Evolutionary conservation across 1,284 basidiomycete genomes (phyloP), one percentile per base, ranked within the genome.

Genomic region (Cryptococcus sp.): DNA sequence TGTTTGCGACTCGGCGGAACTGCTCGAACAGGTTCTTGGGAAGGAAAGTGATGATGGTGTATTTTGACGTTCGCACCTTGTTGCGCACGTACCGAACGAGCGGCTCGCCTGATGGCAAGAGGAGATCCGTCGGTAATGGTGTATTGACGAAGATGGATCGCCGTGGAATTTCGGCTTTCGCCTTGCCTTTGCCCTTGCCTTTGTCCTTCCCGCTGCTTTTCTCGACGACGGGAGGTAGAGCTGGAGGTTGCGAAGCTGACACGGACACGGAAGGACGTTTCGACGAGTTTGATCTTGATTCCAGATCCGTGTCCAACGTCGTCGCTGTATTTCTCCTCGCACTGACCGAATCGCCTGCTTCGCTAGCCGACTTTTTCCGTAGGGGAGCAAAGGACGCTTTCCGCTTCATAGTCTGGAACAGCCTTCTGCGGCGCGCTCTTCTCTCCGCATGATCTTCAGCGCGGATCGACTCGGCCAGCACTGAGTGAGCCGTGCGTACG

Each of bases 11-110:
- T 38, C 91, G 84, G 67, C 88, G 83, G 74, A 96, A 95, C 73
- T 96, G 93, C 78, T 94, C 91, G 64, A 87, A 89, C 63, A 95
- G 79, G 74, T 95, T 95, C 83, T 91, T 93, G n/a, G 94, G 94
- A 48, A 97, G 71, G 76, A 97, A 98, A 3, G 93, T 91, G 64
- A 95, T 55, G 59, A 92, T 75, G 35, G 93, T 96, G 80, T 97
- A 98, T 79, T 96, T 95, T 67, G 88, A 90, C 47, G 94, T 97
- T 70, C 90, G 84, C 60, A 98, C 93, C 84, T 97, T 98, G 79
- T 98, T 98, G 67, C 94, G 83, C 38, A 86, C 85, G 79, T 94
- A 98, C 27, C 84, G 84, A 40, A 81, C 85, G 48, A 84, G 78
- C 0, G 93, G 93, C 63, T 97, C 90, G 35, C 92, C 90, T 54